Evolutionary conservation across 106 monocot species (phyloP).

Genomic region (Allium cepa): DNA sequence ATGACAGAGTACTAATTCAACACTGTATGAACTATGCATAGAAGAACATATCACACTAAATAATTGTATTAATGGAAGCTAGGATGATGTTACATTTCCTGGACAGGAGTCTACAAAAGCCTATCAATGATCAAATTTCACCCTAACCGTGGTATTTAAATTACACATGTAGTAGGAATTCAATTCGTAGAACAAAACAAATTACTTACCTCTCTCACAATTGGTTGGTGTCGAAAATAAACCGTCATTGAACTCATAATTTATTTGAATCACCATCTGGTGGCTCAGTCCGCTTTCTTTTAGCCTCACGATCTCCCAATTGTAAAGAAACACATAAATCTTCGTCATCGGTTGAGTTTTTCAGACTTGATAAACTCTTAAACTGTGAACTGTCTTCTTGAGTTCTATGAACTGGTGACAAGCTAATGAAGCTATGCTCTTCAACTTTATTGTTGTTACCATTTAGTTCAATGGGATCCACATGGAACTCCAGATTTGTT

Average conservation of each 20-base stretch:
- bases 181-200: too few species aligned
- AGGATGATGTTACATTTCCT: too few species aligned
- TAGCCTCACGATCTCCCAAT: slow-evolving; percentile 61
- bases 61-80: too few species aligned
- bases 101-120: too few species aligned
- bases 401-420: slow-evolving; percentile 37
- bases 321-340: slow-evolving; percentile 62
- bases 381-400: slow-evolving; percentile 30
- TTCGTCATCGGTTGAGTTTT: slow-evolving; percentile 46
- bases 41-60: too few species aligned
- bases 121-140: too few species aligned
- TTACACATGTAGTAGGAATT: too few species aligned
- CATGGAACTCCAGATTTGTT: slow-evolving; percentile 27
- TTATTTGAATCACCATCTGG: slow-evolving; percentile 10
- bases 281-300: slow-evolving; percentile 45
- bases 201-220: neutral
- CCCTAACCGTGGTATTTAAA: neutral
- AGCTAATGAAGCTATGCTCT: slow-evolving; percentile 72
- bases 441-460: slow-evolving; percentile 37
- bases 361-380: slow-evolving; percentile 45
- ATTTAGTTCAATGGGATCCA: slow-evolving; percentile 19
- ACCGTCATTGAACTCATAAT: neutral
- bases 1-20: too few species aligned
- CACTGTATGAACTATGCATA: too few species aligned
- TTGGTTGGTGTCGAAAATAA: too few species aligned